Base-by-base conservation (phyloP, 139 green algal genomes). In the Chlamydomonas eustigma region DNA sequence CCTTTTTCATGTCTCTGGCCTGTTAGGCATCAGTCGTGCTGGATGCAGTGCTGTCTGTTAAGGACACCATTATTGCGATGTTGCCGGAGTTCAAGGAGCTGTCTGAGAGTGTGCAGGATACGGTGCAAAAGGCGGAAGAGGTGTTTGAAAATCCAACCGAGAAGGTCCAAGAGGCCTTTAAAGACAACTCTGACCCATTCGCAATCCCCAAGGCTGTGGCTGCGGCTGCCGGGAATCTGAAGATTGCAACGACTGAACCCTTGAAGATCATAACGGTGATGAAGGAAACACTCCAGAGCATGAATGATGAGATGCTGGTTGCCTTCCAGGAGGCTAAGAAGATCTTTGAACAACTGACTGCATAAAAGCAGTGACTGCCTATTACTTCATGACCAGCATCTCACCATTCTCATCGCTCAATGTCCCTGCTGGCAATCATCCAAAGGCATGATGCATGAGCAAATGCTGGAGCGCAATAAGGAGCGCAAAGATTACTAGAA, bases 41-140 rank as follows among this genome's bases (percentile, higher is more conserved):
- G 8, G 52, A 68, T 28, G 52, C 52, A 28, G 6, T 68, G 6
- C 6, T 68, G 6, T 25, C 52, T 22, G 65, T 72, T 34, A 72
- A 72, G 65, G 65, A 72, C 65, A 44, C 28, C 22, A n/a, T 72
- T 6, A 72, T 68, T 22, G 52, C 32, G 52, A 25, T 68, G 6
- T 6, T 72, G 5, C 65, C 65, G 8, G 65, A 72, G 3, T 72
- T 72, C 65, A 39, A 44, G 18, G 3, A 38, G 18, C 65, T 72
- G 5, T 33, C 65, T 33, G 28, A 72, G 65, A 6, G 28, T 39
- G 5, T 72, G 22, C 25, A 44, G 28, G 65, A 72, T 33, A 5
- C 22, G 3, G 8, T 39, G 33, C 39, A 31, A 6, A 39, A 39
- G 28, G 32, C 65, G 28, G 65, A 72, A 34, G 32, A 38, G 3